A percentile compares a stretch with the other conserved stretches of the same genome.
phyloP scores from a whole-genome alignment of 73 alveolate species.

The Paramecium primaurelia region DNA sequence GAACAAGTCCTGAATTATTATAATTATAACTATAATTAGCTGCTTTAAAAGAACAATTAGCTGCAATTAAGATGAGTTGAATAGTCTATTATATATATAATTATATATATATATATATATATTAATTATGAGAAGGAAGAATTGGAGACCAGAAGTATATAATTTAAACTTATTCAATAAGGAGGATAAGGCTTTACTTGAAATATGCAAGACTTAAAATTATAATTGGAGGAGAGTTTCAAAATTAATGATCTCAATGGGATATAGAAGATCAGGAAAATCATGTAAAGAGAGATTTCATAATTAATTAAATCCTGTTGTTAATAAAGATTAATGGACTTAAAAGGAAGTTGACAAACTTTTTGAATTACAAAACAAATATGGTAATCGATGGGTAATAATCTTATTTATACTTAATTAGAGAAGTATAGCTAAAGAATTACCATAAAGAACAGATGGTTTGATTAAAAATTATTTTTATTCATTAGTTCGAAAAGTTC shows the following conservation, averaged over 20 bases:
- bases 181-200: neutral
- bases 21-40: neutral
- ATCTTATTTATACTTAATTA: neutral
- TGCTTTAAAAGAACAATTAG: constrained; percentile 4
- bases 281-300: constrained; percentile 30
- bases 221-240: constrained; percentile 11
- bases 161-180: neutral
- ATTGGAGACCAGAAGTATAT: constrained; percentile 16
- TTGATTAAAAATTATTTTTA: constrained; percentile 87
- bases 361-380: neutral
- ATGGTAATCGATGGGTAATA: constrained; percentile 4
- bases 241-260: neutral
- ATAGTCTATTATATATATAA: neutral
- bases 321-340: neutral
- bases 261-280: neutral
- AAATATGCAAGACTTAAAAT: neutral
- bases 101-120: too few species aligned
- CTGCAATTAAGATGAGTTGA: constrained; percentile 22
- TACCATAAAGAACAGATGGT: constrained; percentile 92
- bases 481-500: constrained; percentile 81
- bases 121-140: neutral
- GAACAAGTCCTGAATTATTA: constrained; percentile 47
- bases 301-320: neutral
- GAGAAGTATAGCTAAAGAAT: constrained; percentile 70
- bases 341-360: neutral